Evolutionary conservation across 495 filamentous ascomycete genomes (phyloP).

Genomic region (Cudoniella acicularis): DNA sequence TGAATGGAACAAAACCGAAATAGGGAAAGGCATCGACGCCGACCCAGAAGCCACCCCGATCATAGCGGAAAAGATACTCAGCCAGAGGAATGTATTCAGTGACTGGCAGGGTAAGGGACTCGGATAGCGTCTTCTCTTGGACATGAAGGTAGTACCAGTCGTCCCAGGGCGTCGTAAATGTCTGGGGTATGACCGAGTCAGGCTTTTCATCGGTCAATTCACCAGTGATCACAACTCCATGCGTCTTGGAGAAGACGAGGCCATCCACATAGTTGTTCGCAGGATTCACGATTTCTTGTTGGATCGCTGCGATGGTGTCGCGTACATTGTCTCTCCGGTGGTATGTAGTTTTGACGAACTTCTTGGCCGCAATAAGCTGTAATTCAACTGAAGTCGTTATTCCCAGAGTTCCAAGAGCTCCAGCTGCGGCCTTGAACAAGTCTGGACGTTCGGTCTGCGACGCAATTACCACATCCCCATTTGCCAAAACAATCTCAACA

Average conservation of each 20-base stretch:
- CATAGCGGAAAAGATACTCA: slow-evolving; percentile 56
- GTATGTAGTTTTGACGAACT: slow-evolving; percentile 50
- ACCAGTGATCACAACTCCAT: slow-evolving; percentile 49
- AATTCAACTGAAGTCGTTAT: slow-evolving; percentile 51
- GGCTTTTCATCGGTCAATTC: slow-evolving; percentile 25
- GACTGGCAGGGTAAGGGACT: slow-evolving; percentile 1
- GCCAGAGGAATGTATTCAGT: slow-evolving; percentile 43
- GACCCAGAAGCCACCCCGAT: slow-evolving; percentile 56
- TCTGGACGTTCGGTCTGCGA: slow-evolving; percentile 33
- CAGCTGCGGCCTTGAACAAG: slow-evolving; percentile 49
- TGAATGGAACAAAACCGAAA: slow-evolving; percentile 49
- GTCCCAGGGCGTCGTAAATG: slow-evolving; percentile 40
- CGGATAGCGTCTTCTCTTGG: slow-evolving; percentile 24
- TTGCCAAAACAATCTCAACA: slow-evolving; percentile 54
- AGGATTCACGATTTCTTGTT: slow-evolving; percentile 28
- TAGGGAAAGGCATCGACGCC: slow-evolving; percentile 47
- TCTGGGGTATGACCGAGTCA: slow-evolving; percentile 32
- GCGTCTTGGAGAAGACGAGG: slow-evolving; percentile 42
- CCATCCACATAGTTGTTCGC: slow-evolving; percentile 36
- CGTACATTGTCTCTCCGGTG: slow-evolving; percentile 35
- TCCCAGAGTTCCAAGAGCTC: slow-evolving; percentile 51
- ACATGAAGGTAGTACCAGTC: slow-evolving; percentile 50
- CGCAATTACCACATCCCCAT: slow-evolving; percentile 43
- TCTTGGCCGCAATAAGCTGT: slow-evolving; percentile 43
- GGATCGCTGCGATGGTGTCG: slow-evolving; percentile 33